phyloP scores from a whole-genome alignment of 768 basidiomycete genomes.

The Suillus variegatus region DNA sequence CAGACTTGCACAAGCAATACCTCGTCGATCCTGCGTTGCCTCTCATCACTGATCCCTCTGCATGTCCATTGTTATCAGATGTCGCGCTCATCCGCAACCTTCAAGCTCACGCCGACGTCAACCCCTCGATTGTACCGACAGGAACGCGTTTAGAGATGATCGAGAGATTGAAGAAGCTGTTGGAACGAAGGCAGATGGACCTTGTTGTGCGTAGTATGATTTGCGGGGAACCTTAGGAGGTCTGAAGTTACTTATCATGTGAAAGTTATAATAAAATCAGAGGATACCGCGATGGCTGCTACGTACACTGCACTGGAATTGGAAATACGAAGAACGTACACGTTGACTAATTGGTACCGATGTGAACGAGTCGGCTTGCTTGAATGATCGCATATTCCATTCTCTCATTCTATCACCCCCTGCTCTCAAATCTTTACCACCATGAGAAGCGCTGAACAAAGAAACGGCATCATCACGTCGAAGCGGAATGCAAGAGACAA shows the following conservation, averaged over 20 bases:
- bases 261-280: not conserved
- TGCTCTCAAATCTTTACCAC: not conserved
- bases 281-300: not conserved
- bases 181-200: conserved; percentile 51
- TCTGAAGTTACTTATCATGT: not conserved
- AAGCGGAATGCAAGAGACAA: conserved; percentile 41
- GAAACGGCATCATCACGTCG: conserved; percentile 32
- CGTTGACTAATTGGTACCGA: not conserved
- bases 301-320: not conserved
- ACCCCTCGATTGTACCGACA: conserved; percentile 43
- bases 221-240: conserved; percentile 19
- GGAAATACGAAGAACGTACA: not conserved
- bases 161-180: conserved; percentile 45
- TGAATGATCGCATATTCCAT: not conserved
- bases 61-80: conserved; percentile 43
- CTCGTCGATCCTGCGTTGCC: conserved; percentile 48
- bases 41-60: conserved; percentile 45
- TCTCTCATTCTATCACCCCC: not conserved
- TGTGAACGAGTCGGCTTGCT: not conserved
- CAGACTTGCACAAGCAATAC: conserved; percentile 52
- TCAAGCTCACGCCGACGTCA: conserved; percentile 50
- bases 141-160: conserved; percentile 54
- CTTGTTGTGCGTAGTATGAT: conserved; percentile 51
- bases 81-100: conserved; percentile 59
- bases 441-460: conserved; percentile 22